Conservation (phyloP, 176 grass and related monocot species). For the Aegilops bicornis region DNA sequence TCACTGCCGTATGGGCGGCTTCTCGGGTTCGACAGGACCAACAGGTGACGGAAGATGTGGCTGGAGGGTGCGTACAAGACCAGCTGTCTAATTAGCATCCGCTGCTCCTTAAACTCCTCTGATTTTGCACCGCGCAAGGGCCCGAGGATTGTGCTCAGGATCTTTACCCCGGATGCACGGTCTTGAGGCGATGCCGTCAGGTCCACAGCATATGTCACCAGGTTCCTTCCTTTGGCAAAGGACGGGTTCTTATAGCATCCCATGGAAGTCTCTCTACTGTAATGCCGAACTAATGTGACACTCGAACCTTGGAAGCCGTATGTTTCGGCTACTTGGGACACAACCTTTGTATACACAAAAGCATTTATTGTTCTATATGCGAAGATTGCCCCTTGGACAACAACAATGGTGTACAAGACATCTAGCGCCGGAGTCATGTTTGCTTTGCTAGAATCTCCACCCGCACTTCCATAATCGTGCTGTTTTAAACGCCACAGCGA, state of each 20-base stretch:
- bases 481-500: not conserved
- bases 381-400: not conserved
- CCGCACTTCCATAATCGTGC: rapidly evolving
- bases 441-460: not conserved
- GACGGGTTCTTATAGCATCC: not conserved
- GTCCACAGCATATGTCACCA: not conserved
- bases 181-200: not conserved
- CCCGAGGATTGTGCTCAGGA: not conserved
- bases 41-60: not conserved
- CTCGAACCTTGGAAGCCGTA: not conserved
- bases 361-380: too few species aligned
- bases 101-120: not conserved
- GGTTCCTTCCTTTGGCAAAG: not conserved
- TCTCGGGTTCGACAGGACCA: not conserved
- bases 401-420: not conserved
- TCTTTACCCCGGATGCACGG: not conserved
- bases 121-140: rapidly evolving
- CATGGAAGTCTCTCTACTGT: not conserved
- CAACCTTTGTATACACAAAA: not conserved
- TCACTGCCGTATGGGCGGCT: not conserved
- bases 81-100: not conserved
- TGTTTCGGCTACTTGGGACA: not conserved
- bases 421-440: not conserved
- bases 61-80: not conserved
- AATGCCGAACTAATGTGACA: not conserved